phyloP scores from a whole-genome alignment of 495 filamentous ascomycete genomes.

The Aspergillus diversus region DNA sequence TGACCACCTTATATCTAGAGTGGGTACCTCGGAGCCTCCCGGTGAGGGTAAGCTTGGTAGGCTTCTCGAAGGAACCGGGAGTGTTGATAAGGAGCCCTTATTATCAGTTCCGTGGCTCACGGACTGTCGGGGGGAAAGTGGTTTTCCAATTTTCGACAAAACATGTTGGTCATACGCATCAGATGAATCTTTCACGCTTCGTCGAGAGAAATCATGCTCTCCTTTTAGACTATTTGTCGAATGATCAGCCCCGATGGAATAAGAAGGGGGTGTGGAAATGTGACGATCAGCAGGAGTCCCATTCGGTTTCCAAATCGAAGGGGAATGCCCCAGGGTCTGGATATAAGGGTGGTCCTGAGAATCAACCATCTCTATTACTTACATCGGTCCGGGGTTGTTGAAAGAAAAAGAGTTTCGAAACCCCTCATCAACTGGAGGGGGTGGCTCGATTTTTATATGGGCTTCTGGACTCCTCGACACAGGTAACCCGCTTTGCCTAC shows the following conservation, averaged over 20 bases:
- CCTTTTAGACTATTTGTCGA: conserved; percentile 55
- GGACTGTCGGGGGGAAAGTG: conserved; percentile 60
- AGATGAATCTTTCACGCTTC: conserved; percentile 61
- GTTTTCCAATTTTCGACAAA: conserved; percentile 73
- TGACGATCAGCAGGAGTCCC: not conserved
- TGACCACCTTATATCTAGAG: conserved; percentile 46
- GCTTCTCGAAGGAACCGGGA: conserved; percentile 49
- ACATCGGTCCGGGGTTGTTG: conserved; percentile 52
- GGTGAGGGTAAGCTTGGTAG: conserved; percentile 50
- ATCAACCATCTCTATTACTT: conserved; percentile 21
- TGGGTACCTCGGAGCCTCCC: conserved; percentile 46
- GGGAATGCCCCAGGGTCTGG: not conserved
- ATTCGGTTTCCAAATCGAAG: not conserved
- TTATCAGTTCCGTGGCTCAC: conserved; percentile 56
- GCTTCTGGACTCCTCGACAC: conserved; percentile 40
- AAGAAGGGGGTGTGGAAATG: not conserved
- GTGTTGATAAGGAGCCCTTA: conserved; percentile 50
- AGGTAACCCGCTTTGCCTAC: conserved; percentile 35
- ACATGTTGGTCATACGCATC: conserved; percentile 80
- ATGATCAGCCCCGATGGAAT: conserved; percentile 9
- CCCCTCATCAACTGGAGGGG: conserved; percentile 47
- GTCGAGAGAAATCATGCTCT: conserved; percentile 59
- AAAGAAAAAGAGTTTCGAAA: conserved; percentile 47
- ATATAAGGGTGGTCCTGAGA: not conserved
- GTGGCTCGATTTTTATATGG: conserved; percentile 53